Percentiles rank a stretch among this genome's conserved stretches.
phyloP scores from a whole-genome alignment of 108 stramenopile genomes.

The Chaetoceros muelleri region DNA sequence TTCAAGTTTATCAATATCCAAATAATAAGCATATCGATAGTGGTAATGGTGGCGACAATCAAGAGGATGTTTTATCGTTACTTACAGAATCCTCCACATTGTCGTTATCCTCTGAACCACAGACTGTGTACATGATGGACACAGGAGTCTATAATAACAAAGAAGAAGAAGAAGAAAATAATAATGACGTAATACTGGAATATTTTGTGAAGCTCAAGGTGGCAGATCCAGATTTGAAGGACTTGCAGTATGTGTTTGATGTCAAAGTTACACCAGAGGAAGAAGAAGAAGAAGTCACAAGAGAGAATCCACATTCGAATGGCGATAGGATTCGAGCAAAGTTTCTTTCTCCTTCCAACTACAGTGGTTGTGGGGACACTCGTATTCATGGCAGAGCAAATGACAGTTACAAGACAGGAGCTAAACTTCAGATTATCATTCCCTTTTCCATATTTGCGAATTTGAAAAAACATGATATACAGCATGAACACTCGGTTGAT shows the following conservation, averaged over 20 bases:
- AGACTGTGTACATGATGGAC: too few relatives aligned
- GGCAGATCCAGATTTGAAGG: background rate
- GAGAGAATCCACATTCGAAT: background rate
- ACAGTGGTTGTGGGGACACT: background rate
- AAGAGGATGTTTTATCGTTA: too few relatives aligned
- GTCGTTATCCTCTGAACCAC: too few relatives aligned
- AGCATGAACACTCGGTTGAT: background rate
- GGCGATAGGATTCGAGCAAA: background rate
- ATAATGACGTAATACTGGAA: too few relatives aligned
- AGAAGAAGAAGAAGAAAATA: too few relatives aligned
- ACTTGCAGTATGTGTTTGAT: background rate
- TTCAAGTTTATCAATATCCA: too few relatives aligned
- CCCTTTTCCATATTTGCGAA: background rate
- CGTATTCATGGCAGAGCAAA: background rate
- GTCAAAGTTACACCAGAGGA: background rate
- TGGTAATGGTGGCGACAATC: too few relatives aligned
- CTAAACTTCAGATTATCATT: background rate
- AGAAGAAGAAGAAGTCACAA: background rate
- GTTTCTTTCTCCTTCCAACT: background rate
- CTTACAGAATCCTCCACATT: too few relatives aligned
- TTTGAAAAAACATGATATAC: too few relatives aligned
- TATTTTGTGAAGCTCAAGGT: too few relatives aligned
- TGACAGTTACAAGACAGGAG: background rate
- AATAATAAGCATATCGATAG: too few relatives aligned
- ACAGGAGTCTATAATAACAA: too few relatives aligned